Evolutionary conservation across 2,329 filamentous ascomycete species (phyloP), one percentile per base, ranked within the genome.

Genomic region (Trichophyton benhamiae): DNA sequence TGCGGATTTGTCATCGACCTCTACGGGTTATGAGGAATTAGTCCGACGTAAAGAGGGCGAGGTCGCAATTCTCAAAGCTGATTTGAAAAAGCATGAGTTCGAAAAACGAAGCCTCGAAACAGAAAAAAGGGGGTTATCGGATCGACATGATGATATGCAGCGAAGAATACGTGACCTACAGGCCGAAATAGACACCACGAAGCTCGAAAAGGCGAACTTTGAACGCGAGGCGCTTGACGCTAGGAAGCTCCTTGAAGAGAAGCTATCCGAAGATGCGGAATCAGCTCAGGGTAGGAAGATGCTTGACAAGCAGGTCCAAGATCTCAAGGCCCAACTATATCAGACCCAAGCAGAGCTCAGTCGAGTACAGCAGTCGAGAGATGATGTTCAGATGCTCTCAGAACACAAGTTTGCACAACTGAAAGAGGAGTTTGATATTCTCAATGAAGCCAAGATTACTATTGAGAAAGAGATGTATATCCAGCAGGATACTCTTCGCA

Each of bases 391-490:
- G 65, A 84, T 95, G 67, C 86, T 97, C 62, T 86, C 89, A 3
- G 91, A 96, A 67, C 91, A 96, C 75, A 95, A 94, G 71, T 89
- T 87, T 68, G 80, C 88, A 52, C 84, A 87, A 58, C 79, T 99
- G 63, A 87, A 91, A 71, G 86, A 91, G 27, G 91, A 97, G 66
- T 95, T 86, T 67, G 87, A 95, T 58, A 83, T 84, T 38, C 80
- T 97, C 38, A 96, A 96, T 68, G 91, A 96, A 65, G 87, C 90
- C 30, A 99, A 99, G 74, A 96, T 96, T 68, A 95, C 86, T 55
- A 96, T 99, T 65, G 92, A 99, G 74, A 97, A 96, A 73, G 92
- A 97, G 74, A 86, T 99, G 72, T 97, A 97, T 71, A 87, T 89
- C 3, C 92, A 97, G 70, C 91, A 96, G 72, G 92, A 99, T 70